Base-by-base conservation (phyloP, 1,139 yeast genomes). In the Meyerozyma smithsonii region DNA sequence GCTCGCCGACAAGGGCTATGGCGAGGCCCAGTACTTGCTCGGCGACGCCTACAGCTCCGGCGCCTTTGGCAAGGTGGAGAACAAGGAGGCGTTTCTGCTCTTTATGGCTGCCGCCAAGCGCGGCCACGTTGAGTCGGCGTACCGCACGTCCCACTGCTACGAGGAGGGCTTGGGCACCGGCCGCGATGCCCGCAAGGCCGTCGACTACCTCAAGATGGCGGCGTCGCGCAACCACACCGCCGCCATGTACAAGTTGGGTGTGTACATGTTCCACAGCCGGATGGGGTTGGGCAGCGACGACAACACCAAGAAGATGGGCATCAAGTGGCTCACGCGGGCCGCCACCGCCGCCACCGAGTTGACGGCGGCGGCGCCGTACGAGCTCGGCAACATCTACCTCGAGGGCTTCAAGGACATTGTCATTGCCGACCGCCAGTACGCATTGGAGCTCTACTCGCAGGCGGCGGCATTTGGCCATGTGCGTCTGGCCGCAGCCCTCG, bases 101-200 rank as follows among this genome's bases (percentile, higher is more conserved):
- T 92, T 92, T 59, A 90, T 84, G 56, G 69, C 87, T 26, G 96
- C 97, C 6, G 96, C 96, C 5, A 92, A 90, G 59, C 92, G 86
- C 50, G 95, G 92, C 17, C 97, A 92, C 56, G 74, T 84, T 8
- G 97, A 92, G 59, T 80, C 94, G 40, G 90, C 96, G 0, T 92
- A 85, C 61, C 77, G 97, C 52, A 85, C 96, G 0, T 88, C 97
- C 0, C 77, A 85, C 45, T 90, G 97, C 60, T 85, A 82, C 51
- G 96, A 90, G 61, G 95, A 88, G 63, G 97, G 97, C 5, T 69
- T 90, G 62, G 98, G 98, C 5, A 85, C 94, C 5, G 81, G 89
- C 14, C 77, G 95, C 52, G 97, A 92, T 59, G 81, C 95, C 1
- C 74, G 95, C 42, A 83, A 88, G 53, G 92, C 95, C 1, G 66